Base-by-base conservation (phyloP, 345 rosid genomes). In the Excoecaria cochinchinensis region DNA sequence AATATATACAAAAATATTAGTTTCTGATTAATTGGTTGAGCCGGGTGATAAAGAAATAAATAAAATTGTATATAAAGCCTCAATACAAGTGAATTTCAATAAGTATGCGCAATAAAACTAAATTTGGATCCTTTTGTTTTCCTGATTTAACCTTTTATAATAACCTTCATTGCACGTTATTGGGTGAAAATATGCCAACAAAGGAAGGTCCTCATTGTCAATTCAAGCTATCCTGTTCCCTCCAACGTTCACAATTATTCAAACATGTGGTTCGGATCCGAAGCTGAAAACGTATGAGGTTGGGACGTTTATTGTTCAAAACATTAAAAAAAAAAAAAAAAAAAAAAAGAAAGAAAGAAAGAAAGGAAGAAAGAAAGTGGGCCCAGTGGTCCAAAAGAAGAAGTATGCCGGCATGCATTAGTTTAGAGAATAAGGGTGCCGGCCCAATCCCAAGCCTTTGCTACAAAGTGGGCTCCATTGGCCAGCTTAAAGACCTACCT, bases 211-310 rank as follows among this genome's bases (percentile, higher is more conserved):
- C 8, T 21, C 6, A 22, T 70, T 15, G 83, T 77, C 75, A 77
- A 50, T 46, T 59, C 72, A n/a, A 4, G 8, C 4, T 4, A 17
- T 15, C 16, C 67, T 19, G 73, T 80, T 81, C 87, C 85, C 90
- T 81, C 87, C 88, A 79, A 79, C 75, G 42, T 79, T 73, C 69
- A 40, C 57, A 69, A 68, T 66, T 51, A 79, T 84, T 87, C 76
- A 86, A 90, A 85, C 78, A 38, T 12, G 13, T 65, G 92, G 85
- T 69, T 87, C 84, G 88, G 89, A 78, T 78, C 85, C 90, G 78
- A 82, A 77, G 85, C 89, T 46, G 59, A 59, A 22, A 10, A 3
- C 8, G 6, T 19, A 12, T 5, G 57, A 77, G 86, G 77, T 76
- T 72, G 51, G 87, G 76, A 3, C 39, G 39, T 38, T n/a, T 42